phyloP scores from a whole-genome alignment of 192 early-diverging fungal species.

The Podila epigama region DNA sequence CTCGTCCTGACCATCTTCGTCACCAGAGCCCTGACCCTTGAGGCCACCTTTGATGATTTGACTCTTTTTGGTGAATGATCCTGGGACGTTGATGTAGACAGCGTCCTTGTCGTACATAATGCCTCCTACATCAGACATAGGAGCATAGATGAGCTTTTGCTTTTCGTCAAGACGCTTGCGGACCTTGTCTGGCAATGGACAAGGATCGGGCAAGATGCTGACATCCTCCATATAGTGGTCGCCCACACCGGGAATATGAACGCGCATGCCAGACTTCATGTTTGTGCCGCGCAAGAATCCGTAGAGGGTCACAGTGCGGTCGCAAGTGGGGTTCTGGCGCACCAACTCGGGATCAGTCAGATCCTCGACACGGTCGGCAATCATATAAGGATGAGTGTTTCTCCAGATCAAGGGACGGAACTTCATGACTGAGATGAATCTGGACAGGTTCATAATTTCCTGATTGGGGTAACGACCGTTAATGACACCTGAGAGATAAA shows the following conservation, averaged over 20 bases:
- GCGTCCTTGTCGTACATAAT: constrained; percentile 99
- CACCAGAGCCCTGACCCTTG: constrained; percentile 37
- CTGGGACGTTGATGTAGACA: constrained; percentile 96
- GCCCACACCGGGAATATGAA: constrained; percentile 96
- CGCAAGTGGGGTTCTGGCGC: constrained; percentile 80
- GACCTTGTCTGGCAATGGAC: constrained; percentile 95
- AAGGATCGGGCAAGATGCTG: constrained; percentile 88
- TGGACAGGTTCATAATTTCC: constrained; percentile 92
- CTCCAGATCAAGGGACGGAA: constrained; percentile 97
- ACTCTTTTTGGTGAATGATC: constrained; percentile 73
- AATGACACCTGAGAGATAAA: constrained; percentile 96
- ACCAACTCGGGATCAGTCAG: constrained; percentile 92
- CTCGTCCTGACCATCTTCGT: constrained; percentile 29
- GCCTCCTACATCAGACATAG: constrained; percentile 98
- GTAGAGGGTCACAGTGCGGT: constrained; percentile 93
- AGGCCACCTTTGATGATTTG: constrained; percentile 49
- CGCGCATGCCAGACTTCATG: constrained; percentile 83
- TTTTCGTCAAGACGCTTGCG: constrained; percentile 90
- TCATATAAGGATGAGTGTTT: constrained; percentile 96
- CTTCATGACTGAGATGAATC: constrained; percentile 99
- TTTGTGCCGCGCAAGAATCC: constrained; percentile 97
- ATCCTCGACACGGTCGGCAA: constrained; percentile 97
- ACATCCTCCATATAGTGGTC: constrained; percentile 84
- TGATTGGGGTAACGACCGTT: constrained; percentile 93
- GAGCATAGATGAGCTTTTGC: constrained; percentile 96